phyloP scores from a whole-genome alignment of 495 filamentous ascomycete genomes.

The Lineolata rhizophorae region DNA sequence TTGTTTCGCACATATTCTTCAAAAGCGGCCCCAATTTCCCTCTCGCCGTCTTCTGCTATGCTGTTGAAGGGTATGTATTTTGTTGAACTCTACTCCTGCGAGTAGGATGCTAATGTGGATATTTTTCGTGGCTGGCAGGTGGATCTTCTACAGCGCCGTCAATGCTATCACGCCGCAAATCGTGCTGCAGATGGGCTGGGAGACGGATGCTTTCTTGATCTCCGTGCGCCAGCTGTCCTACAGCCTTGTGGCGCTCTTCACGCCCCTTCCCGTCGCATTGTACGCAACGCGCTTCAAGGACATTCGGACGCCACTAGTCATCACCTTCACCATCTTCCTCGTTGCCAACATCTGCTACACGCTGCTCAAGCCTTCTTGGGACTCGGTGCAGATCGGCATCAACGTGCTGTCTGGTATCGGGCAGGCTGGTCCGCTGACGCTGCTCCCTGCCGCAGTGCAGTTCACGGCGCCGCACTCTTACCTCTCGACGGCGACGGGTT shows the following conservation, averaged over 20 bases:
- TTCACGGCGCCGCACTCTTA: slow-evolving; percentile 32
- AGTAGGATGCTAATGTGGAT: too few relatives aligned
- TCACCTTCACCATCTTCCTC: slow-evolving; percentile 26
- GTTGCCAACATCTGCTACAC: slow-evolving; percentile 27
- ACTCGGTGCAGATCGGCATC: slow-evolving; percentile 24
- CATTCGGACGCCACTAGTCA: slow-evolving; percentile 24
- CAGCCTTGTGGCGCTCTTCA: slow-evolving; percentile 6
- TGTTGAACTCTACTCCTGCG: too few relatives aligned
- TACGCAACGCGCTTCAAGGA: slow-evolving; percentile 30
- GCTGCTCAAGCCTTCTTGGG: slow-evolving; percentile 23
- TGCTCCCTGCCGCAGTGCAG: slow-evolving; percentile 29
- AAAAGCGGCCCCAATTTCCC: slow-evolving; percentile 27
- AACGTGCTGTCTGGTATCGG: slow-evolving; percentile 27
- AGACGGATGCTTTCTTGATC: slow-evolving; percentile 21
- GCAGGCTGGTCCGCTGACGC: slow-evolving; percentile 25
- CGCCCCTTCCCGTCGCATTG: slow-evolving; percentile 15
- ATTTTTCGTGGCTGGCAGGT: slow-evolving; percentile 15
- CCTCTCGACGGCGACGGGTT: slow-evolving; percentile 30
- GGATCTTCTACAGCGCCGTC: slow-evolving; percentile 35
- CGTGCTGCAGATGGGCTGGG: slow-evolving; percentile 30
- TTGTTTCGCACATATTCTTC: slow-evolving; percentile 34
- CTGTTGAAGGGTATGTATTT: slow-evolving; percentile 25
- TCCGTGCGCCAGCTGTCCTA: slow-evolving; percentile 27
- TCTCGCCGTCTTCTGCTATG: slow-evolving; percentile 29
- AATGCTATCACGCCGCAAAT: slow-evolving; percentile 31